A percentile compares a stretch with the other conserved stretches of the same genome.
These are phyloP conservation scores for Schizophyllum amplum DNA, from an alignment of 1,284 basidiomycete genomes.

Conservation along the genomic window DNA sequence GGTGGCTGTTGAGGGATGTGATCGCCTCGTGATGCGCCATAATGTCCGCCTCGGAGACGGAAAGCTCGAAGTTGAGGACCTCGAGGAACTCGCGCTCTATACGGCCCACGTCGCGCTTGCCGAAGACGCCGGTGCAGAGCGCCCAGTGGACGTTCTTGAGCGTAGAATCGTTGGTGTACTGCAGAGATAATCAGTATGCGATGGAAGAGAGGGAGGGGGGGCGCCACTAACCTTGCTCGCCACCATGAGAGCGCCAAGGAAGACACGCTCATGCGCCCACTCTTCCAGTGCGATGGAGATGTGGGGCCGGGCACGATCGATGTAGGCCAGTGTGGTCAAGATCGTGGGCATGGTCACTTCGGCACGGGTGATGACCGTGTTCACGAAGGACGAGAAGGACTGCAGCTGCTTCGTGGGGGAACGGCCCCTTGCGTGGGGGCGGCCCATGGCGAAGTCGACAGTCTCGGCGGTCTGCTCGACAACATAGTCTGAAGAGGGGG, in stretches of 20 bases:
- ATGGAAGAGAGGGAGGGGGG: neutral
- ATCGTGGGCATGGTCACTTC: conserved; percentile 5
- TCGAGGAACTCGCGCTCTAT: conserved; percentile 53
- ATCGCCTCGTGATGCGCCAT: conserved; percentile 5
- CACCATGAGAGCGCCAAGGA: conserved; percentile 9
- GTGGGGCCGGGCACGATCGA: conserved; percentile 8
- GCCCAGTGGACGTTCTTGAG: conserved; percentile 53
- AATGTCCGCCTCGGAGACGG: conserved; percentile 4
- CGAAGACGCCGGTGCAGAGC: conserved; percentile 47
- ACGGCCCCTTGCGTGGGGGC: conserved; percentile 36
- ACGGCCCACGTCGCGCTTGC: conserved; percentile 48
- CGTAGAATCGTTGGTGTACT: conserved; percentile 49
- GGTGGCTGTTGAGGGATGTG: neutral
- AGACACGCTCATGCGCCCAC: conserved; percentile 9
- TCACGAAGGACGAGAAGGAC: conserved; percentile 1
- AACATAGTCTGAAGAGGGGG: conserved; percentile 34
- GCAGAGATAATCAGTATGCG: neutral
- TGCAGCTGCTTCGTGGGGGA: neutral
- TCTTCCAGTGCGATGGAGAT: conserved; percentile 9
- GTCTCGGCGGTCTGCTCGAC: conserved; percentile 44
- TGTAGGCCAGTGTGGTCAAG: conserved; percentile 8
- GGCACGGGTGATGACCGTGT: conserved; percentile 7
- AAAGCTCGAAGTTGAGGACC: conserved; percentile 43
- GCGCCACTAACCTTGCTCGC: conserved; percentile 4
- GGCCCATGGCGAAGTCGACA: conserved; percentile 45